Conservation (phyloP, 2,329 filamentous ascomycete genomes). For the Scytalidium sp. region DNA sequence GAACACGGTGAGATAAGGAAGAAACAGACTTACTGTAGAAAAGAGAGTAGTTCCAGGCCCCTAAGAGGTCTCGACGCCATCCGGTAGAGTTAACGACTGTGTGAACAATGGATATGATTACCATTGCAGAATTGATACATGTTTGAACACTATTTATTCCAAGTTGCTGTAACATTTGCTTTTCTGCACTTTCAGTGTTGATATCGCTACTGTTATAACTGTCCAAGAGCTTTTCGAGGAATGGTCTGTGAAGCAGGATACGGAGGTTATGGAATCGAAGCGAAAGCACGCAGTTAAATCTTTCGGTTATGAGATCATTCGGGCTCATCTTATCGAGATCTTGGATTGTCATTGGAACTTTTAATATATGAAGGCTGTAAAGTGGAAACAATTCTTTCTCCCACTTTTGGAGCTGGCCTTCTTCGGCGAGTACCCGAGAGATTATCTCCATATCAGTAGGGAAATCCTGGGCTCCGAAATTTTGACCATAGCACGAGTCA, state of each 20-base stretch:
- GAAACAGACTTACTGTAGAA: conserved; percentile 25
- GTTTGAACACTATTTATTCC: conserved; percentile 29
- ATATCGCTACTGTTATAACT: conserved; percentile 4
- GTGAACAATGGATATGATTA: conserved; percentile 30
- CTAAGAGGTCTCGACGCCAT: conserved; percentile 20
- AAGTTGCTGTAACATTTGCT: conserved; percentile 26
- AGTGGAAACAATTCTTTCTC: conserved; percentile 26
- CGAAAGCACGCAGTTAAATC: conserved; percentile 38
- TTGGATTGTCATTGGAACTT: conserved; percentile 19
- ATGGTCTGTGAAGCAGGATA: conserved; percentile 36
- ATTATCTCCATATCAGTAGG: conserved; percentile 25
- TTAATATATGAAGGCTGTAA: conserved; percentile 19
- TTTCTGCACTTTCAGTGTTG: conserved; percentile 11
- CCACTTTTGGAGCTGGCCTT: conserved; percentile 38
- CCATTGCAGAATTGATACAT: conserved; percentile 26
- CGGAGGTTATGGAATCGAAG: conserved; percentile 39
- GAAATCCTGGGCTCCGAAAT: conserved; percentile 33
- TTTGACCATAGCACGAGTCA: conserved; percentile 39
- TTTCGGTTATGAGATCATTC: conserved; percentile 9
- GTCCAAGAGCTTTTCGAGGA: conserved; percentile 35
- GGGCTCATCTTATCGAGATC: conserved; percentile 11
- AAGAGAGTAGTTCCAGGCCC: conserved; percentile 37
- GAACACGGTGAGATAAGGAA: too few relatives aligned
- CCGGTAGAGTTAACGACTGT: conserved; percentile 18
- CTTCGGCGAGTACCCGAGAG: conserved; percentile 33